Evolutionary conservation across 2,329 filamentous ascomycete species (phyloP), one percentile per base, ranked within the genome.

Genomic region (Diaporthe batatas): DNA sequence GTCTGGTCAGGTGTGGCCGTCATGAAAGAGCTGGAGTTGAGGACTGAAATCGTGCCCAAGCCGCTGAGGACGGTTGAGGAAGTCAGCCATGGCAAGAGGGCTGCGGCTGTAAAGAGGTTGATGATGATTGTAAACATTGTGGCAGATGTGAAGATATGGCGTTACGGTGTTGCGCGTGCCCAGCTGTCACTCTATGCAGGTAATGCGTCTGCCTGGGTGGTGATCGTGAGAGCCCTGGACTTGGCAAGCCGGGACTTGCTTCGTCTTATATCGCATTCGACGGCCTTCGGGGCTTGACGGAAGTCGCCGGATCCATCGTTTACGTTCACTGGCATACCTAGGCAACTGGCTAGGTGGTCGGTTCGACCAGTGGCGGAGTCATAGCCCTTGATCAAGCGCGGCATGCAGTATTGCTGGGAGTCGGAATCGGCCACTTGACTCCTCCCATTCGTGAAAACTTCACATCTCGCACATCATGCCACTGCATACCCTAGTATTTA

Each of bases 111-210:
- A 39, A 64, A 29, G 36, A 65, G 34, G 29, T 25, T 12, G 55
- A 62, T 34, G 69, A 64, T 36, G 10, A 55, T 25, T 47, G 62
- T 16, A 25, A 73, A 34, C 72, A 73, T 73, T 25, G 18, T 73
- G 32, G 14, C 14, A 21, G 21, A 32, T 12, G 51, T 11, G 16
- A 36, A 12, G 7, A 25, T n/a, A 1, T 21, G 14, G 16, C 0
- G 6, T 25, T 21, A 39, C 12, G n/a, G 29, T 65, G 0, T 65
- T 47, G 29, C 36, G 62, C n/a, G 21, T 47, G 23, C 36, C 10
- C 10, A 14, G 36, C 11, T 14, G 36, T 44, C 39, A 44, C 14
- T 7, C 36, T 59, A 14, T n/a, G 59, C 49, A 12, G n/a, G 59
- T 36, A 7, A 36, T 21, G 6, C 44, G 14, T 44, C 34, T 1